Evolutionary conservation across 805 yeast species (phyloP).

Genomic region (Scheffersomyces coipomensis): DNA sequence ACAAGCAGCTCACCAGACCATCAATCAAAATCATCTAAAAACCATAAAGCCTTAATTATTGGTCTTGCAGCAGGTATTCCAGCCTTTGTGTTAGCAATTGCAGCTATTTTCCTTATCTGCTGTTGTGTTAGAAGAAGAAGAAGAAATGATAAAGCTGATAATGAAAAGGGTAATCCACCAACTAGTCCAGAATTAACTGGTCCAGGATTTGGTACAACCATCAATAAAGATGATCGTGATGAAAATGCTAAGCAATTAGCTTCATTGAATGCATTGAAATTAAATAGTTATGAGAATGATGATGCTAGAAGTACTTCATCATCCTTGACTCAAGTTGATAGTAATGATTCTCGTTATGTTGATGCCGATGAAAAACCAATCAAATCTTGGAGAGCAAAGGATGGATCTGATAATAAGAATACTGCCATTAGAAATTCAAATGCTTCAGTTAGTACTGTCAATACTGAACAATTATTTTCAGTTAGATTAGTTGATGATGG

Average conservation of each 20-base stretch:
- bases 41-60: constrained; percentile 68
- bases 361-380: constrained; percentile 35
- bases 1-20: not conserved
- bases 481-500: constrained; percentile 70
- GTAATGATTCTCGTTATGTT: constrained; percentile 22
- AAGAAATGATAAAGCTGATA: constrained; percentile 13
- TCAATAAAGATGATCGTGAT: constrained; percentile 16
- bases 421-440: constrained; percentile 65
- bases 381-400: constrained; percentile 44
- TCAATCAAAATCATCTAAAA: constrained; percentile 12
- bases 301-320: constrained; percentile 28
- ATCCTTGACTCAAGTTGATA: constrained; percentile 54
- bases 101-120: constrained; percentile 47
- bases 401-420: constrained; percentile 26
- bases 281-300: constrained; percentile 40
- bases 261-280: constrained; percentile 50
- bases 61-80: constrained; percentile 91
- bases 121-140: constrained; percentile 47
- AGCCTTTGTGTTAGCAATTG: constrained; percentile 46
- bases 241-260: constrained; percentile 39
- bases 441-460: constrained; percentile 76
- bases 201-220: constrained; percentile 33
- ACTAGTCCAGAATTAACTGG: constrained; percentile 20
- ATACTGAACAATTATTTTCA: constrained; percentile 79
- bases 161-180: constrained; percentile 16